Evolutionary conservation across 148 eudicot genomes (phyloP).

Genomic region (Nepenthes mirabilis): DNA sequence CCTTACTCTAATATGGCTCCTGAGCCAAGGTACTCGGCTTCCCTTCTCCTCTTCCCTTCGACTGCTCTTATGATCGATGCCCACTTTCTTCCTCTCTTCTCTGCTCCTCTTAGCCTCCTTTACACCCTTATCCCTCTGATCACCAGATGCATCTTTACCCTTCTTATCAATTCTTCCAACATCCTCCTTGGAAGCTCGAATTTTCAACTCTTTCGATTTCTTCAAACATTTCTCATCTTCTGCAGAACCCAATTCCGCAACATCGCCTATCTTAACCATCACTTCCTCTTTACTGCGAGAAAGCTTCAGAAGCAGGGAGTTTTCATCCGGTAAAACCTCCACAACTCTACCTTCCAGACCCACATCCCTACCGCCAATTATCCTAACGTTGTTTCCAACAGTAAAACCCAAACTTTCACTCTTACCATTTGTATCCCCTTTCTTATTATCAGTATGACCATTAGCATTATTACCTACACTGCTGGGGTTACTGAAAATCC

Average conservation of each 20-base stretch:
- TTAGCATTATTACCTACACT: constrained; percentile 6
- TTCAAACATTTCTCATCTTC: constrained; percentile 64
- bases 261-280: constrained; percentile 30
- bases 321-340: constrained; percentile 24
- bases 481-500: constrained; percentile 20
- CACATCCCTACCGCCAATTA: constrained; percentile 42
- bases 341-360: constrained; percentile 48
- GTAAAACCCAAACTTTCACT: constrained; percentile 5
- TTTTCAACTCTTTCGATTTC: constrained; percentile 50
- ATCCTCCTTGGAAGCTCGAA: constrained; percentile 18
- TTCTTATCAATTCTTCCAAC: constrained; percentile 6
- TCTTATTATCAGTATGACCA: constrained; percentile 1
- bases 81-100: constrained; percentile 16
- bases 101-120: constrained; percentile 28
- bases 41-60: constrained; percentile 11
- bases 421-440: neutral
- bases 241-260: constrained; percentile 58
- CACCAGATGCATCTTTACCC: constrained; percentile 3
- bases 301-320: constrained; percentile 35
- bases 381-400: constrained; percentile 48
- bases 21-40: constrained; percentile 44
- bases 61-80: constrained; percentile 3
- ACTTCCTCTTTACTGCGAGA: constrained; percentile 29
- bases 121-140: constrained; percentile 7
- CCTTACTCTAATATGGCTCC: constrained; percentile 75